Conservation (phyloP, 1,139 yeast genomes). For the Geotrichum citri-aurantii region DNA sequence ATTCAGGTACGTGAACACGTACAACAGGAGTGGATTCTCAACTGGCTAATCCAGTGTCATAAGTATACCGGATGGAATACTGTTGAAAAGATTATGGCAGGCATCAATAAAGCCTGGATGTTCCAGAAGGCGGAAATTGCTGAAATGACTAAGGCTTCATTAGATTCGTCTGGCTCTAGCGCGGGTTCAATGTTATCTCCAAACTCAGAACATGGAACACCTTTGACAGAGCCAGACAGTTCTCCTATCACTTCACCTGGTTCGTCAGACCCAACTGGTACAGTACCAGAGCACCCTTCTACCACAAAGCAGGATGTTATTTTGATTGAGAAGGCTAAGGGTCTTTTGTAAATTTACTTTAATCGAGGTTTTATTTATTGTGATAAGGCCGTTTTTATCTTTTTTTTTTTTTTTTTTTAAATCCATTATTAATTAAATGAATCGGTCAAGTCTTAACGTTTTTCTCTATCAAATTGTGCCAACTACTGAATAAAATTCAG, state of each 20-base stretch:
- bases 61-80: conserved; percentile 16
- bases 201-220: not conserved
- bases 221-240: not conserved
- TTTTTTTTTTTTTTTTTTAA: not conserved
- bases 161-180: not conserved
- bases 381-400: not conserved
- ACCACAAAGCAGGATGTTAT: not conserved
- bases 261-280: not conserved
- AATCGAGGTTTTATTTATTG: not conserved
- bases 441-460: too few relatives aligned
- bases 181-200: not conserved
- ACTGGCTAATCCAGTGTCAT: conserved; percentile 5
- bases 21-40: conserved; percentile 11
- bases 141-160: not conserved
- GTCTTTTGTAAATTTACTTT: not conserved
- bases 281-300: not conserved
- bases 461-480: too few relatives aligned
- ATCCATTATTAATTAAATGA: not conserved
- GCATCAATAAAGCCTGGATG: conserved; percentile 8
- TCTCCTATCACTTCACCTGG: not conserved
- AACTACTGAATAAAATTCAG: not conserved
- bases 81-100: not conserved
- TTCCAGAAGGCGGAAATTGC: conserved; percentile 1
- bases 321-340: not conserved
- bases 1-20: conserved; percentile 6